Base-by-base conservation (phyloP, 192 early-diverging fungal species). In the Phycomyces blakesleeanus region DNA sequence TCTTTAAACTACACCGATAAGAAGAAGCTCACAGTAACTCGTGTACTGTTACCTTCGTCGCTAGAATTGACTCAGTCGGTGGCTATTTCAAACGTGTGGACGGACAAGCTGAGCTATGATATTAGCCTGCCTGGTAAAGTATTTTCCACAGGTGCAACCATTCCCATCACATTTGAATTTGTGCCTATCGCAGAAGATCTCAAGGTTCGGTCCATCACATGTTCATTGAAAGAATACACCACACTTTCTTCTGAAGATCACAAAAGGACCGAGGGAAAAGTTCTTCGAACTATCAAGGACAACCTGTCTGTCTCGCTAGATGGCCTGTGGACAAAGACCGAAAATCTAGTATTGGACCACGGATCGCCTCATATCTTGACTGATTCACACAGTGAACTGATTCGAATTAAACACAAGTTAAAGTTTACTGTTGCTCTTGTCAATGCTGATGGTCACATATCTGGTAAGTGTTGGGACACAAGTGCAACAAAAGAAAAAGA, bases 41-140 rank as follows among this genome's bases (percentile, higher is more conserved):
- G 87, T 24, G 66, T 77, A 18, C 70, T 81, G n/a, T 61, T 81
- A 37, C 74, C 82, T 0, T 76, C 78, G 0, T 81, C 82, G 16
- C 52, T 81, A 2, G 82, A 81, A 73, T 74, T 71, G 24, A 56
- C 76, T 57, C 81, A 81, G 38, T 75, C 78, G 47, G 55, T 83
- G 40, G 63, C 75, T 9, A 78, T 84, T 27, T 71, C 80, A 14
- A 84, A 86, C 71, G 64, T 68, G 21, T 88, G 87, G 87, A 66
- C 63, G 24, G 62, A 74, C 52, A 83, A 84, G 62, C 66, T 86
- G 38, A 74, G 74, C 11, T 88, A 88, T 51, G 81, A 83, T 10
- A 74, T 88, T 11, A 71, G 71, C 7, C 72, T 81, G 20, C 84
- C 83, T 16, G 70, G 79, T 6, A 69, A 83, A 68, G 72, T 75